Evolutionary conservation across 257 asterid genomes (phyloP).

Genomic region (Plectranthus barbatus): DNA sequence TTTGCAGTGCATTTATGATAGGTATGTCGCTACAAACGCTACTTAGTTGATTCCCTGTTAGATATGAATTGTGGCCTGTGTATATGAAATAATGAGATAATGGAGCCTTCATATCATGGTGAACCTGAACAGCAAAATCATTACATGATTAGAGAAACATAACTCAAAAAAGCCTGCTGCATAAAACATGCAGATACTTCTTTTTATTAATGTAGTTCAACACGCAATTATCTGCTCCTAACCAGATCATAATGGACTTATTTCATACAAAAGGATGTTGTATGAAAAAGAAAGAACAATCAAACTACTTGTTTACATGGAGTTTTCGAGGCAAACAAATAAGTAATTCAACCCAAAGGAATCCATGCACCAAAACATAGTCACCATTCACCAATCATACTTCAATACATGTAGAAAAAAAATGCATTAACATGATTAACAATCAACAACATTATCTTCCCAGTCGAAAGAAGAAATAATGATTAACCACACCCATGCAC

Average conservation of each 20-base stretch:
- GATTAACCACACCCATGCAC: too few species aligned
- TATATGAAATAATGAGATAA: conserved; percentile 53
- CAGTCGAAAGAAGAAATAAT: background rate
- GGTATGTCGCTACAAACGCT: conserved; percentile 45
- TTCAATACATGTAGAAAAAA: background rate
- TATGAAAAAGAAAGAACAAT: too few species aligned
- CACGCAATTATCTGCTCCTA: too few species aligned
- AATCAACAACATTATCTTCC: background rate
- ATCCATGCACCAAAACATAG: background rate
- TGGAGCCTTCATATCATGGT: conserved; percentile 51
- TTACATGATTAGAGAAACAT: background rate
- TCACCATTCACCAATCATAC: background rate
- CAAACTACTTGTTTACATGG: too few species aligned
- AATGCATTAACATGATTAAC: background rate
- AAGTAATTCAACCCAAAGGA: background rate
- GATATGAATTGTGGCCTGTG: conserved; percentile 52
- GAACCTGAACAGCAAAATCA: conserved; percentile 24
- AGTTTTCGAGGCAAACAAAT: background rate
- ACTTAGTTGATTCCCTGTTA: conserved; percentile 47
- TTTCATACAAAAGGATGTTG: too few species aligned
- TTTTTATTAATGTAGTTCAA: background rate
- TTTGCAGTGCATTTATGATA: conserved; percentile 27
- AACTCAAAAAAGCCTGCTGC: background rate
- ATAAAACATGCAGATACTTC: too few species aligned
- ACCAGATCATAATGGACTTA: too few species aligned